phyloP scores from a whole-genome alignment of 345 rosid genomes.

The Eucalyptus tenuipes region DNA sequence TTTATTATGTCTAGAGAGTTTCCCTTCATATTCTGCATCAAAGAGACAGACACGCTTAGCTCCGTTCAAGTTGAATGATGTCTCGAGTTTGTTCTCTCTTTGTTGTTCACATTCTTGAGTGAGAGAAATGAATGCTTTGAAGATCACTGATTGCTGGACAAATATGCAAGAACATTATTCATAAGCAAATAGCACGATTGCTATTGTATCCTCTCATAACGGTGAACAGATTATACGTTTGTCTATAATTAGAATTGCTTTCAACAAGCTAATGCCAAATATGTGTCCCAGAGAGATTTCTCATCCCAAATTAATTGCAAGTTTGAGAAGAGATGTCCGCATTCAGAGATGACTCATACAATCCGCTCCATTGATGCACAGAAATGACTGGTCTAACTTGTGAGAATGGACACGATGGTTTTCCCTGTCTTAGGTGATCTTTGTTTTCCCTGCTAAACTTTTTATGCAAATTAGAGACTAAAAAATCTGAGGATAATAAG shows the following conservation, averaged over 20 bases:
- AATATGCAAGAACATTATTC: neutral
- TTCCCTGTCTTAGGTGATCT: neutral
- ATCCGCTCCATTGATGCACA: neutral
- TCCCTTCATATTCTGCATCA: conserved; percentile 28
- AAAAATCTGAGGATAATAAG: neutral
- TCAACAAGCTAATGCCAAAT: neutral
- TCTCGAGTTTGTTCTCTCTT: neutral
- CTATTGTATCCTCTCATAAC: neutral
- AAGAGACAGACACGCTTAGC: neutral
- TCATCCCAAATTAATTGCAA: neutral
- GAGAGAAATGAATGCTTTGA: neutral
- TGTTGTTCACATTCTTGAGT: neutral
- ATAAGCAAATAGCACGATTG: neutral
- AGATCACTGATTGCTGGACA: neutral
- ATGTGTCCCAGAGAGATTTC: neutral
- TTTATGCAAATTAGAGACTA: neutral
- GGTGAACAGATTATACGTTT: neutral
- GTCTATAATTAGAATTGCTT: neutral
- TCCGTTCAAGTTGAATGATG: neutral
- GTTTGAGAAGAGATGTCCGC: neutral
- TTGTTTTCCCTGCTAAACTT: neutral
- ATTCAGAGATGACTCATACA: neutral
- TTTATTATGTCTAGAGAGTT: conserved; percentile 32
- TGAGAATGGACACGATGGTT: neutral
- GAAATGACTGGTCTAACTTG: neutral